Conservation (phyloP, 176 grass and related monocot genomes). For the Hyparrhenia diplandra region DNA sequence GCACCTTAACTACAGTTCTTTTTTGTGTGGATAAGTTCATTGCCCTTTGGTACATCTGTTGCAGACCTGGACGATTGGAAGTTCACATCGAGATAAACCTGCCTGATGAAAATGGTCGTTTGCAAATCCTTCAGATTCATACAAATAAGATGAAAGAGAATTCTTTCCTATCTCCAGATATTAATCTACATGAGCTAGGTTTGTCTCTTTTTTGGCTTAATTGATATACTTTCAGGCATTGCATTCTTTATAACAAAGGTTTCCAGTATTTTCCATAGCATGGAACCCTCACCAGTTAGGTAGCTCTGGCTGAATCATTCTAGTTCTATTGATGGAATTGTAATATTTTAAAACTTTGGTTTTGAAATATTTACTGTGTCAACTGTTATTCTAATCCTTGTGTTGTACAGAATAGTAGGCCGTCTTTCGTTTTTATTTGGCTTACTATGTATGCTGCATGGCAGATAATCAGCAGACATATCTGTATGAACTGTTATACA, state of each 20-base stretch:
- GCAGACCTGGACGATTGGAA: conserved; percentile 86
- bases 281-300: not conserved
- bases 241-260: not conserved
- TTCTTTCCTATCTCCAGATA: conserved; percentile 91
- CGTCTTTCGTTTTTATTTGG: too few species aligned
- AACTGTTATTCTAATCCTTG: not conserved
- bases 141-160: conserved; percentile 99
- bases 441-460: not conserved
- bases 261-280: conserved; percentile 1
- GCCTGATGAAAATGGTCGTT: conserved; percentile 96
- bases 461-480: not conserved
- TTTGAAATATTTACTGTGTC: not conserved
- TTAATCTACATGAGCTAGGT: conserved; percentile 89
- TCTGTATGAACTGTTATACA: not conserved
- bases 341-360: not conserved
- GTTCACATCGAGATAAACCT: conserved; percentile 99
- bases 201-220: conserved; percentile 19
- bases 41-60: conserved; percentile 24
- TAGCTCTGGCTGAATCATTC: not conserved
- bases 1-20: not conserved
- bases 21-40: conserved; percentile 1
- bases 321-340: not conserved
- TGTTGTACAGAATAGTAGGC: too few species aligned
- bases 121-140: conserved; percentile 98
- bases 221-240: not conserved